Conservation (phyloP, 257 asterid genomes). For the Linaria vulgaris region DNA sequence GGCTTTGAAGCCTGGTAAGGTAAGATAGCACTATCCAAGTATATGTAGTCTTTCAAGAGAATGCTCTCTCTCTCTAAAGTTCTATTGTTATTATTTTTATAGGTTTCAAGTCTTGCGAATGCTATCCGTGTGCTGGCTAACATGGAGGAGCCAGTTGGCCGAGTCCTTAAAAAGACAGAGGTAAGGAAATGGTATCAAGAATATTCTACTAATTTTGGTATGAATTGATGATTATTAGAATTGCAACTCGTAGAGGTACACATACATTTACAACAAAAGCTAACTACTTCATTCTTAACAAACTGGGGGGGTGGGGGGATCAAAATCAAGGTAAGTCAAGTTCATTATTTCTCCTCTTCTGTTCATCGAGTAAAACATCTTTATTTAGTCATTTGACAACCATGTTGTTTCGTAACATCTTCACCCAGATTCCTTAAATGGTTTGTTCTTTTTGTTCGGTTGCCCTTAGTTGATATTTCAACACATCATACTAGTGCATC, state of each 20-base stretch:
- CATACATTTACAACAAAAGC: not conserved
- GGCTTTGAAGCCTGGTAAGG: conserved; percentile 78
- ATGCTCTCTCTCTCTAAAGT: conserved; percentile 4
- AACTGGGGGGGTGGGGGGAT: too few relatives aligned
- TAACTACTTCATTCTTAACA: too few relatives aligned
- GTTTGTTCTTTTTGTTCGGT: too few relatives aligned
- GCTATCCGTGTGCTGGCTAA: conserved; percentile 77
- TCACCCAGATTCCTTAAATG: too few relatives aligned
- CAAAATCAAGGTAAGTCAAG: too few relatives aligned
- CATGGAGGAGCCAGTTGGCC: conserved; percentile 90
- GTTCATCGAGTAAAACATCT: too few relatives aligned
- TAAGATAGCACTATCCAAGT: conserved; percentile 29
- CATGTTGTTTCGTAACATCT: too few relatives aligned
- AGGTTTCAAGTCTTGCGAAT: conserved; percentile 68
- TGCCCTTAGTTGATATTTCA: too few relatives aligned
- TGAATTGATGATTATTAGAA: conserved; percentile 7
- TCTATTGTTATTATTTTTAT: conserved; percentile 1
- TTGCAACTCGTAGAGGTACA: not conserved
- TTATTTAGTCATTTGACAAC: too few relatives aligned
- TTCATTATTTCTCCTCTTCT: too few relatives aligned
- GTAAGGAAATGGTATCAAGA: conserved; percentile 31
- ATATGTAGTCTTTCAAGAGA: conserved; percentile 12
- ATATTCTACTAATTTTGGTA: not conserved
- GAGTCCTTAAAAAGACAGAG: conserved; percentile 68
- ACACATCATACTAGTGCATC: too few relatives aligned